Conservation (phyloP, 306 rosid species). For the Quercus parvula region DNA sequence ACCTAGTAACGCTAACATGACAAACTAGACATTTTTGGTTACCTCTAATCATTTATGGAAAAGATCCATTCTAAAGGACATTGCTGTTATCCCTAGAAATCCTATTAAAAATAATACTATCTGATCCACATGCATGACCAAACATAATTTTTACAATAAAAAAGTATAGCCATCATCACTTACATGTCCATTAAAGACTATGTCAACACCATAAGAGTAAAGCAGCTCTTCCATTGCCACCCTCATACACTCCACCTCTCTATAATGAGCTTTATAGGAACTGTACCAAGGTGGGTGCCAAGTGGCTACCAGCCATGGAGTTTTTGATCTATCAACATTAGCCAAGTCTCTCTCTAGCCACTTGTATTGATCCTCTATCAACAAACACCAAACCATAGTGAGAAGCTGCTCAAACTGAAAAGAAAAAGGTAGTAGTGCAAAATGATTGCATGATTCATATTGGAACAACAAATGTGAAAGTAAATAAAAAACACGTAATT, state of each 20-base stretch:
- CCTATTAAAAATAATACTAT: background rate
- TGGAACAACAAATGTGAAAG: background rate
- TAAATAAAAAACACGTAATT: background rate
- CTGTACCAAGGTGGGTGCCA: slow-evolving; percentile 97
- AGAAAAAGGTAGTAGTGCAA: background rate
- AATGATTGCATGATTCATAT: background rate
- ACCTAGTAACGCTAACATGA: background rate
- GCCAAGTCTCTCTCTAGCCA: slow-evolving; percentile 87
- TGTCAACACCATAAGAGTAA: slow-evolving; percentile 67
- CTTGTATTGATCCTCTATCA: slow-evolving; percentile 63
- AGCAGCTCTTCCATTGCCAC: slow-evolving; percentile 66
- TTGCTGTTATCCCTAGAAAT: background rate
- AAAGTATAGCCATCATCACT: slow-evolving; percentile 31
- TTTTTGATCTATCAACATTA: slow-evolving; percentile 53
- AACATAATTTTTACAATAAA: background rate
- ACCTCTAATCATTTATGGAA: background rate
- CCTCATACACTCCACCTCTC: slow-evolving; percentile 87
- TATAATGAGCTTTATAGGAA: slow-evolving; percentile 65
- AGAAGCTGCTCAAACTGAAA: background rate
- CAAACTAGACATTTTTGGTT: background rate
- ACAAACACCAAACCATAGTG: background rate
- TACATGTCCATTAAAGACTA: slow-evolving; percentile 83
- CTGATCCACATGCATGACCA: background rate
- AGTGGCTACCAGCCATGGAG: slow-evolving; percentile 84
- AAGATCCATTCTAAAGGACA: background rate